Base-by-base conservation (phyloP, 2,329 filamentous ascomycete genomes). In the Fusarium sublunatum region DNA sequence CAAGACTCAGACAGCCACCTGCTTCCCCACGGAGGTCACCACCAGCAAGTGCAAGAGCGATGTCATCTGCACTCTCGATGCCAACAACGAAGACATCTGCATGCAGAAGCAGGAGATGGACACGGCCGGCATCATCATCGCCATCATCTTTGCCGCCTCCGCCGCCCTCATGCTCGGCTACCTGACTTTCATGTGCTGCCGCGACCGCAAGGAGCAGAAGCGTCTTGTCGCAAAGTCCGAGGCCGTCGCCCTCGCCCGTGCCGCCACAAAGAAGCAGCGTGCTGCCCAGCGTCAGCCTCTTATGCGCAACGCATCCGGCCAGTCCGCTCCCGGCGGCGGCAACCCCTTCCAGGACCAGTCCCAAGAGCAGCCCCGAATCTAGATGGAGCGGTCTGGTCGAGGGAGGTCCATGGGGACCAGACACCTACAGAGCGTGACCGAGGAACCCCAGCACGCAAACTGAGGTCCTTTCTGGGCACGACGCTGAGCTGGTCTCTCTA, bases 111-210 rank as follows among this genome's bases (percentile, higher is more conserved):
- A 66, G 31, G 79, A 77, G 66, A 73, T 85, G 50, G 77, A 77
- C 64, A 68, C 77, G 2, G 75, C 75, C 36, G 83, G 80, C 59
- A 75, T 83, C 67, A 74, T 84, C 70, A 77, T 86, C 61, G 74
- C 78, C 68, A 74, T 83, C 61, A 66, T 81, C 71, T 80, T 87
- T 34, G 80, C 75, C 53, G 61, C 72, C n/a, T 74, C 72, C 56
- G 67, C 81, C 59, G 71, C 74, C 61, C 39, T 76, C 47, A 73
- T 76, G 63, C 58, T 81, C 58, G 73, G 68, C 43, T 65, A 74
- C 61, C 72, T 86, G 53, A 78, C 80, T 69, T 81, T 81, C 77
- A 75, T 81, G 64, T 86, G 82, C 80, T 82, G 79, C 77, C 76
- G 76, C 60, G 83, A 86, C 65, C 76, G 79, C 65, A 73, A 73